A percentile compares a stretch with the other conserved stretches of the same genome.
These are phyloP conservation scores for Epichloe hybrida DNA, from an alignment of 2,329 filamentous ascomycete species.

Conservation along the genomic window DNA sequence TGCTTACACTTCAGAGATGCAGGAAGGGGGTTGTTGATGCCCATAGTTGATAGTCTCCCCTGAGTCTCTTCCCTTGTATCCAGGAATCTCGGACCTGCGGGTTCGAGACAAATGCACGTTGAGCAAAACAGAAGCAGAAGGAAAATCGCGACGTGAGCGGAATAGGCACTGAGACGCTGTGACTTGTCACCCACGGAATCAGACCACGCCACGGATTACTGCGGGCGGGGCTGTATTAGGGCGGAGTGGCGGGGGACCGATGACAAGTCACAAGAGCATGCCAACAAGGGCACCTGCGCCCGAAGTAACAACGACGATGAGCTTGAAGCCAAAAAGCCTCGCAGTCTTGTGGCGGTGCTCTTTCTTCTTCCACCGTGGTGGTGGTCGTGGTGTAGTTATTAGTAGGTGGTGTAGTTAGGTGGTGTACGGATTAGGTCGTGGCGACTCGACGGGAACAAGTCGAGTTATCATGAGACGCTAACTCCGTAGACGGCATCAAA, in stretches of 20 bases:
- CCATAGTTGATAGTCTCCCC: constrained; percentile 29
- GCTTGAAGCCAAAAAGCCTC: too few species aligned
- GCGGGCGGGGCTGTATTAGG: background rate
- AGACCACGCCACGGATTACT: background rate
- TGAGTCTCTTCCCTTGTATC: background rate
- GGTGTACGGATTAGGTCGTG: too few species aligned
- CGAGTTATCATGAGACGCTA: too few species aligned
- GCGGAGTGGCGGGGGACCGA: background rate
- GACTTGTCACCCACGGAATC: background rate
- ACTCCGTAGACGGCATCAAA: too few species aligned
- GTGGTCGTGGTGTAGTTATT: too few species aligned
- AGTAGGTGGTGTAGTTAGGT: too few species aligned
- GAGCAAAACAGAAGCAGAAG: background rate
- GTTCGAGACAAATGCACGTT: background rate
- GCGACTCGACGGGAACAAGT: too few species aligned
- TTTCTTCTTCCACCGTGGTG: too few species aligned
- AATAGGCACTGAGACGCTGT: background rate
- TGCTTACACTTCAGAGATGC: constrained; percentile 55
- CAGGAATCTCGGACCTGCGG: background rate
- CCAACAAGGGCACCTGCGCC: background rate
- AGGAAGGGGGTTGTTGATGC: constrained; percentile 51
- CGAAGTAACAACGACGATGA: too few species aligned
- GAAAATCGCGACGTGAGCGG: background rate
- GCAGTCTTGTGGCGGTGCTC: too few species aligned
- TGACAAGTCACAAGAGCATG: background rate